Percentiles rank a stretch among this genome's conserved stretches.
These are phyloP conservation scores for Aspergillus sergii DNA, from an alignment of 2,329 filamentous ascomycete species.

Conservation along the genomic window DNA sequence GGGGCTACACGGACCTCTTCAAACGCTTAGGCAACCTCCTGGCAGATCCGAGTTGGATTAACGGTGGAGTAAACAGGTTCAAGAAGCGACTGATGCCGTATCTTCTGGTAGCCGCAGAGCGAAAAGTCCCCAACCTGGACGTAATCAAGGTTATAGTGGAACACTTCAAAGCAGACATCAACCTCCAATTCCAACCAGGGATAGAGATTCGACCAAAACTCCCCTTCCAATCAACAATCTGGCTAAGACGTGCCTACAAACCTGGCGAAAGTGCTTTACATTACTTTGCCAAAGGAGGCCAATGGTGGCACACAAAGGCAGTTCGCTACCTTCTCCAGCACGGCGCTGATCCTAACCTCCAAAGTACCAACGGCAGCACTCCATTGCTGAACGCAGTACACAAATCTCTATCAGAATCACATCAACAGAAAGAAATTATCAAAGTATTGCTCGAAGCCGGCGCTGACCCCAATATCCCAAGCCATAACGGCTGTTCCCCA, in stretches of 20 bases:
- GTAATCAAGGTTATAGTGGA: conserved; percentile 22
- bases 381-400: background rate
- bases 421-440: conserved; percentile 17
- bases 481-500: conserved; percentile 17
- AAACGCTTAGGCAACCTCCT: conserved; percentile 12
- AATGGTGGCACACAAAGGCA: conserved; percentile 24
- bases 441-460: conserved; percentile 18
- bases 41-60: too few relatives aligned
- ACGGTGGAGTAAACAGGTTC: too few relatives aligned
- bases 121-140: conserved; percentile 21
- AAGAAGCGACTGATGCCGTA: conserved; percentile 4
- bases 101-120: conserved; percentile 18
- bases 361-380: conserved; percentile 6
- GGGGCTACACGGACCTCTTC: conserved; percentile 22
- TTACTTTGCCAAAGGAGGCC: conserved; percentile 19
- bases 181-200: conserved; percentile 11
- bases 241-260: conserved; percentile 9
- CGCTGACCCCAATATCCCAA: conserved; percentile 20
- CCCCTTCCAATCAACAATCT: conserved; percentile 14
- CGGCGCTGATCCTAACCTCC: conserved; percentile 21
- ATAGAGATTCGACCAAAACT: conserved; percentile 11
- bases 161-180: conserved; percentile 20
- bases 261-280: conserved; percentile 23
- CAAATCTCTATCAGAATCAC: conserved; percentile 10
- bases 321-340: conserved; percentile 20